These are phyloP conservation scores for Cutaneotrichosporon sp. DNA, from an alignment of 1,284 basidiomycete genomes.

Conservation along the genomic window DNA sequence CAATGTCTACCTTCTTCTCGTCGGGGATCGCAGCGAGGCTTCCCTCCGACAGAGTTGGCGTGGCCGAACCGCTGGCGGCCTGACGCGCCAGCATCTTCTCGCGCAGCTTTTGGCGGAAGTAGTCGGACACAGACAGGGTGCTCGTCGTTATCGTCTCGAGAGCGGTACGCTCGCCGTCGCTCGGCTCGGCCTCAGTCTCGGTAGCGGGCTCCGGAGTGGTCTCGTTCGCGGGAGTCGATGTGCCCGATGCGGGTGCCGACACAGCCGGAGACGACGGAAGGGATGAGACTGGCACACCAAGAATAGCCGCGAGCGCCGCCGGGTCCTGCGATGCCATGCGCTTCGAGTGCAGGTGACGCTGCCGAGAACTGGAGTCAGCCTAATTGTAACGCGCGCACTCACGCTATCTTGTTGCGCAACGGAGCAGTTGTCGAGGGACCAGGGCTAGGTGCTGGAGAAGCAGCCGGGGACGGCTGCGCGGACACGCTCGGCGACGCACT, in stretches of 20 bases:
- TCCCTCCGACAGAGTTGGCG: slow-evolving; percentile 21
- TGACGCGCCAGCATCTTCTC: slow-evolving; percentile 41
- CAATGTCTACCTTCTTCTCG: slow-evolving; percentile 24
- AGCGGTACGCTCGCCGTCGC: slow-evolving; percentile 15
- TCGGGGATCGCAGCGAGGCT: slow-evolving; percentile 28
- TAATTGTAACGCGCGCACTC: slow-evolving; percentile 17
- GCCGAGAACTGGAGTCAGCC: slow-evolving; percentile 35
- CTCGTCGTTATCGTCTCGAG: slow-evolving; percentile 35
- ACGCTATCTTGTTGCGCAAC: slow-evolving; percentile 42
- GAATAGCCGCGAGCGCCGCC: slow-evolving; percentile 47
- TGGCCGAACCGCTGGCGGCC: slow-evolving; percentile 18
- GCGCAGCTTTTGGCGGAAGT: slow-evolving; percentile 46
- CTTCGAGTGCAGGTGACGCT: slow-evolving; percentile 42
- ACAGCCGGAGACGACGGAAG: slow-evolving; percentile 24
- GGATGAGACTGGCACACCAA: slow-evolving; percentile 42
- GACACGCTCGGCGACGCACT: slow-evolving; percentile 23
- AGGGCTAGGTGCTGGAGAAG: slow-evolving; percentile 12
- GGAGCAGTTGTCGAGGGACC: slow-evolving; percentile 19
- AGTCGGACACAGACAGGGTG: slow-evolving; percentile 43
- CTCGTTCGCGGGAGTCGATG: slow-evolving; percentile 20
- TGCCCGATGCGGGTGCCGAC: slow-evolving; percentile 11
- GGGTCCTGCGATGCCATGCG: slow-evolving; percentile 42
- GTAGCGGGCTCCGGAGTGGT: slow-evolving; percentile 12
- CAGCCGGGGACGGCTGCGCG: slow-evolving; percentile 10
- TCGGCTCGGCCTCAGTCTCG: background rate